phyloP scores from a whole-genome alignment of 2,329 filamentous ascomycete genomes.

The Microdochium bolleyi region DNA sequence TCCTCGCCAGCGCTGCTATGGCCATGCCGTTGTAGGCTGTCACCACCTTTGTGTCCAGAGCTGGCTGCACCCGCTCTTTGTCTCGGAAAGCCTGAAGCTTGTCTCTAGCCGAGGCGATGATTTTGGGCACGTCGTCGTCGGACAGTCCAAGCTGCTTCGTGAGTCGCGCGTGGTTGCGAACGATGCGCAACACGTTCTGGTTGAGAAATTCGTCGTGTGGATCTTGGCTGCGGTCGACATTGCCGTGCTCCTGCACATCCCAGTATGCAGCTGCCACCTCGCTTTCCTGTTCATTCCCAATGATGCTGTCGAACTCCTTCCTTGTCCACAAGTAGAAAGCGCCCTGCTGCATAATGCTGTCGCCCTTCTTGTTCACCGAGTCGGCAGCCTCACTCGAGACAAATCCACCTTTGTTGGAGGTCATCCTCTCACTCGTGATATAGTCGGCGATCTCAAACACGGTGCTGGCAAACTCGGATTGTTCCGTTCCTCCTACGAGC shows the following conservation, averaged over 20 bases:
- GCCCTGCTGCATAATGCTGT: constrained; percentile 78
- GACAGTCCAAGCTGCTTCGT: constrained; percentile 68
- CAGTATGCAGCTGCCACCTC: constrained; percentile 76
- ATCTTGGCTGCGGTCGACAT: constrained; percentile 75
- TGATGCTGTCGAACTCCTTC: constrained; percentile 72
- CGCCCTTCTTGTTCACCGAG: constrained; percentile 65
- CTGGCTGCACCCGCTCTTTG: constrained; percentile 65
- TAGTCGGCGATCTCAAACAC: constrained; percentile 84
- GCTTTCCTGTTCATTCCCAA: constrained; percentile 57
- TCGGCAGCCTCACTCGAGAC: constrained; percentile 87
- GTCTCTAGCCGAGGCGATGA: constrained; percentile 57
- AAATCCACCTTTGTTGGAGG: constrained; percentile 64
- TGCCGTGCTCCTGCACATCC: constrained; percentile 76
- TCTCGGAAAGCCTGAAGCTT: constrained; percentile 67
- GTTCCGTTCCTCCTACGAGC: constrained; percentile 36
- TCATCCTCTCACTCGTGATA: constrained; percentile 63
- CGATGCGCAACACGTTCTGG: constrained; percentile 78
- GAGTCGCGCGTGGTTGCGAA: constrained; percentile 59
- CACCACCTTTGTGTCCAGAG: constrained; percentile 81
- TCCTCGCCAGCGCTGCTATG: constrained; percentile 72
- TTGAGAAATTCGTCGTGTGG: constrained; percentile 91
- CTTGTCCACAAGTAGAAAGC: constrained; percentile 93
- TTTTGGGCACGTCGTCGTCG: constrained; percentile 57
- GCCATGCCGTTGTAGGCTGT: constrained; percentile 84
- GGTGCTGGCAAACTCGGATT: constrained; percentile 67